These are phyloP conservation scores for Myriosclerotinia duriaeana DNA, from an alignment of 2,329 filamentous ascomycete genomes.

Conservation along the genomic window DNA sequence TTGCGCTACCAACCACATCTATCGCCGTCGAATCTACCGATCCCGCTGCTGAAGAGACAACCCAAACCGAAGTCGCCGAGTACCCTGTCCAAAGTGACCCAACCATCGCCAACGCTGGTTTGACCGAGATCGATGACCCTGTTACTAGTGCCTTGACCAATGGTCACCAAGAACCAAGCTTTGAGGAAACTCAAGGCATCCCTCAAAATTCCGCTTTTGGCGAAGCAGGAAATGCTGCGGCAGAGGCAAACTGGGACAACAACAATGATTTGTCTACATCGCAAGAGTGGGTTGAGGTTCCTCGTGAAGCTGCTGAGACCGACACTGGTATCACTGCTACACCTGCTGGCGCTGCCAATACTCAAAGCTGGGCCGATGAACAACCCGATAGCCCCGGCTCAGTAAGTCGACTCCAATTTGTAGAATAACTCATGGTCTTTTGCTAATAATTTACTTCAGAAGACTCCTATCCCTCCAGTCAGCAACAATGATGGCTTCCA, in stretches of 20 bases:
- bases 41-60: slow-evolving; percentile 40
- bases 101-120: slow-evolving; percentile 63
- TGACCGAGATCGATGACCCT: slow-evolving; percentile 63
- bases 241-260: slow-evolving; percentile 64
- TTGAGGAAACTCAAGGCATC: slow-evolving; percentile 41
- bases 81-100: slow-evolving; percentile 56
- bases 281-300: slow-evolving; percentile 56
- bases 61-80: slow-evolving; percentile 39
- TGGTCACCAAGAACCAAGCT: slow-evolving; percentile 46
- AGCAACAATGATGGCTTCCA: slow-evolving; percentile 68
- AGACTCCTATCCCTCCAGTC: slow-evolving; percentile 40
- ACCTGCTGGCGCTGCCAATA: slow-evolving; percentile 53
- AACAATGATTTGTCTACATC: slow-evolving; percentile 40
- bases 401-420: slow-evolving; percentile 44
- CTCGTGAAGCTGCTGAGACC: slow-evolving; percentile 71
- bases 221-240: slow-evolving; percentile 59
- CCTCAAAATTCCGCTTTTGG: slow-evolving; percentile 53
- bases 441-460: slow-evolving; percentile 36
- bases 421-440: neutral
- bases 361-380: slow-evolving; percentile 81
- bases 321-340: slow-evolving; percentile 64
- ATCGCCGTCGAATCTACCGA: slow-evolving; percentile 39
- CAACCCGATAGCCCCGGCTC: slow-evolving; percentile 55
- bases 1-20: slow-evolving; percentile 52
- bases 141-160: slow-evolving; percentile 45